Evolutionary conservation across 306 rosid species (phyloP).

Genomic region (Trifolium subterraneum): DNA sequence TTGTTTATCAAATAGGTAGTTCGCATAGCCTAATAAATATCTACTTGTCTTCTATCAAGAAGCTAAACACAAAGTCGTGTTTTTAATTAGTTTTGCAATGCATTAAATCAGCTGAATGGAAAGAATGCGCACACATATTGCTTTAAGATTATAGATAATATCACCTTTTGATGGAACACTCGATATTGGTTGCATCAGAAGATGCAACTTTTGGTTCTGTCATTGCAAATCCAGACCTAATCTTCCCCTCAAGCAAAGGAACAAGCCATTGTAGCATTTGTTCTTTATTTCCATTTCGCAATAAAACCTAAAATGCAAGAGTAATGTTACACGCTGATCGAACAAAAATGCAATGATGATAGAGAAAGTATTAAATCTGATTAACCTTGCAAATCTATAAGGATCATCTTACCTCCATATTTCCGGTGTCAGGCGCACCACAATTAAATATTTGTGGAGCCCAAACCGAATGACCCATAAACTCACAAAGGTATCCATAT

Average conservation of each 20-base stretch:
- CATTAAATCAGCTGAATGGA: constrained; percentile 1
- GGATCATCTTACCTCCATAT: constrained; percentile 85
- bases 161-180: constrained; percentile 85
- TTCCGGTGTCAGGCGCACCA: constrained; percentile 95
- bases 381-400: constrained; percentile 30
- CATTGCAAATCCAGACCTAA: constrained; percentile 96
- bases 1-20: neutral
- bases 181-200: constrained; percentile 94
- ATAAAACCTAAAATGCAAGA: constrained; percentile 69
- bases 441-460: constrained; percentile 97
- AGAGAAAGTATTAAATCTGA: constrained; percentile 16
- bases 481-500: constrained; percentile 95
- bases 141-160: constrained; percentile 32
- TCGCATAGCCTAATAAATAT: constrained; percentile 1
- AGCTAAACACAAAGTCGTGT: neutral
- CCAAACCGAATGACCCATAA: constrained; percentile 95
- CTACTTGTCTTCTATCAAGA: constrained; percentile 23
- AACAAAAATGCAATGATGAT: constrained; percentile 15
- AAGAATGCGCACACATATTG: constrained; percentile 11
- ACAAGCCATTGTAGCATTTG: constrained; percentile 83
- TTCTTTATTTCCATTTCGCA: constrained; percentile 85
- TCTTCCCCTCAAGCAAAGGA: constrained; percentile 94
- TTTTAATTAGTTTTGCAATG: too few relatives aligned
- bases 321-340: constrained; percentile 37
- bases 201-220: constrained; percentile 94